Conservation (phyloP, 176 grass and related monocot species). For the Microstegium vimineum region DNA sequence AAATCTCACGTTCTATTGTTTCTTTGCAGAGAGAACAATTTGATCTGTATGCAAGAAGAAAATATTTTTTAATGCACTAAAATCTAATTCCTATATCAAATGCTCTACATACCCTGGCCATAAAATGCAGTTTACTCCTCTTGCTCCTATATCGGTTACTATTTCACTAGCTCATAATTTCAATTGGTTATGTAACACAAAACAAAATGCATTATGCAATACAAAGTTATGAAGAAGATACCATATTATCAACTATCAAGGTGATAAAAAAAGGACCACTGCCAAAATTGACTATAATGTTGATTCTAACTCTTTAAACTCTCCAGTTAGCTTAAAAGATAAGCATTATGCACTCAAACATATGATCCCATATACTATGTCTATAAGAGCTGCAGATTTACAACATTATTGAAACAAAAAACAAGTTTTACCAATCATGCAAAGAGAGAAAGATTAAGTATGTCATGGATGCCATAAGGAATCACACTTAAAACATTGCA, state of each 20-base stretch:
- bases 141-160: not conserved
- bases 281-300: not conserved
- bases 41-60: constrained; percentile 49
- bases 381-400: constrained; percentile 3
- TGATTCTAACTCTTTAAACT: not conserved
- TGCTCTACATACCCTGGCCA: not conserved
- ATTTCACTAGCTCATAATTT: not conserved
- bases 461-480: not conserved
- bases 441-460: not conserved
- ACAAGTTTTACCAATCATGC: not conserved
- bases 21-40: constrained; percentile 77
- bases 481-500: not conserved
- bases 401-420: constrained; percentile 2
- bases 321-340: not conserved
- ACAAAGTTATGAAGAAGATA: not conserved
- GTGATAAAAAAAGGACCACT: not conserved
- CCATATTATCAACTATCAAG: not conserved
- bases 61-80: constrained; percentile 2
- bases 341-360: not conserved
- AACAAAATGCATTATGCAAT: not conserved
- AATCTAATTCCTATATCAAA: not conserved
- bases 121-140: constrained; percentile 10
- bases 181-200: not conserved
- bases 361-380: not conserved
- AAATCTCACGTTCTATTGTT: constrained; percentile 54